These are phyloP conservation scores for Reticulascus tulasneorum DNA, from an alignment of 2,329 filamentous ascomycete genomes.

Conservation along the genomic window DNA sequence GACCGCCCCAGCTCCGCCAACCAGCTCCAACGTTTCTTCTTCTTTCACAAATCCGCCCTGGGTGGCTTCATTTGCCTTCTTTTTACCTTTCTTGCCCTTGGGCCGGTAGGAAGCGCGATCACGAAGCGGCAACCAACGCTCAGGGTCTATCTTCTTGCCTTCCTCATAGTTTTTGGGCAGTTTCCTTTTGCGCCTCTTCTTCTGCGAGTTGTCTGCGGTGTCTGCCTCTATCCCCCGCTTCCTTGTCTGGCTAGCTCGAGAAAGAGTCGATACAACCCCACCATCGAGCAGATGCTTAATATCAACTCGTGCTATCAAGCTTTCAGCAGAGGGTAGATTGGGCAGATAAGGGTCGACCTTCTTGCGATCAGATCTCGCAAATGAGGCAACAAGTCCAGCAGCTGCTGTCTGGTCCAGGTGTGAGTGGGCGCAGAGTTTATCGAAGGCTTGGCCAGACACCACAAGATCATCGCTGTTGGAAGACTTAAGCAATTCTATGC, in stretches of 20 bases:
- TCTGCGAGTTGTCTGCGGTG: conserved; percentile 23
- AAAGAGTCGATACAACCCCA: conserved; percentile 55
- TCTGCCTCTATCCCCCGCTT: conserved; percentile 38
- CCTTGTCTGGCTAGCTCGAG: conserved; percentile 32
- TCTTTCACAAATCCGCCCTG: conserved; percentile 82
- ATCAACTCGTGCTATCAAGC: conserved; percentile 58
- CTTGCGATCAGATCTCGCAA: conserved; percentile 58
- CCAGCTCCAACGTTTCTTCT: conserved; percentile 62
- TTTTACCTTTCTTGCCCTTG: conserved; percentile 89
- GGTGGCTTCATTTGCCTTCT: conserved; percentile 71
- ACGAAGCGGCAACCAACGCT: conserved; percentile 87
- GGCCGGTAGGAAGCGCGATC: conserved; percentile 86
- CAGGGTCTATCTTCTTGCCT: conserved; percentile 77
- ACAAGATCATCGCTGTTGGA: conserved; percentile 63
- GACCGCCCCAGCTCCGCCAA: conserved; percentile 58
- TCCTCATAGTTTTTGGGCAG: conserved; percentile 73
- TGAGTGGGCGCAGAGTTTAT: conserved; percentile 62
- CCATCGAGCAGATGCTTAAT: conserved; percentile 58
- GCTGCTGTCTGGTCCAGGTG: conserved; percentile 65
- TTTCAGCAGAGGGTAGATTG: conserved; percentile 57
- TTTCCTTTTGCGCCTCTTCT: conserved; percentile 54
- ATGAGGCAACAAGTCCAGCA: conserved; percentile 82
- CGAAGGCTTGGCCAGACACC: conserved; percentile 75
- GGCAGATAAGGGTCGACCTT: conserved; percentile 52
- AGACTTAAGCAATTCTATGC: conserved; percentile 76